Conservation (phyloP, 2,329 filamentous ascomycete genomes). For the Aureobasidium sp. region DNA sequence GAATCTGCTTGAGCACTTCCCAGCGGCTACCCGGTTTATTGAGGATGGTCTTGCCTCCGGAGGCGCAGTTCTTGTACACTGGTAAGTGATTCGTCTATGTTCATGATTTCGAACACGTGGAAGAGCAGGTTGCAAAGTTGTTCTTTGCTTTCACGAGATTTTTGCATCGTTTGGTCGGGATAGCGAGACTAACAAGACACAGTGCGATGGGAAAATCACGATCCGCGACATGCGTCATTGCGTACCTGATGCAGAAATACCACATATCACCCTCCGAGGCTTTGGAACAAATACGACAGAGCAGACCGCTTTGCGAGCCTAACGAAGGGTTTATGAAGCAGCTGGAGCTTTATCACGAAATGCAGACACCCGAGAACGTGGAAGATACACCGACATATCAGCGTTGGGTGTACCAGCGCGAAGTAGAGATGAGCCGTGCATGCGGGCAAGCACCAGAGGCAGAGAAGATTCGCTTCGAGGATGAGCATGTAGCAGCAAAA, state of each 20-base stretch:
- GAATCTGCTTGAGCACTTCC: constrained; percentile 74
- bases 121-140: neutral
- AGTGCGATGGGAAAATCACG: constrained; percentile 96
- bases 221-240: constrained; percentile 74
- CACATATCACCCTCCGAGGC: constrained; percentile 52
- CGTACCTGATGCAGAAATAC: constrained; percentile 64
- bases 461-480: constrained; percentile 71
- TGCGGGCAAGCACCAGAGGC: constrained; percentile 70
- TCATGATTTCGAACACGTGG: neutral
- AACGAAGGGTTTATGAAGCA: constrained; percentile 90
- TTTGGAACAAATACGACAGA: constrained; percentile 59
- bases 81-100: constrained; percentile 40
- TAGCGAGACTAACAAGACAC: constrained; percentile 22
- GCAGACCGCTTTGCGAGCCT: constrained; percentile 72
- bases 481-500: constrained; percentile 44
- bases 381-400: constrained; percentile 70
- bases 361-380: constrained; percentile 66
- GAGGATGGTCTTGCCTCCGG: constrained; percentile 58
- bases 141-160: neutral
- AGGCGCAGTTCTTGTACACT: constrained; percentile 60
- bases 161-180: neutral
- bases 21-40: constrained; percentile 74
- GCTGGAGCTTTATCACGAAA: constrained; percentile 75
- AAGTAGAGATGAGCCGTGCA: constrained; percentile 59
- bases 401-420: constrained; percentile 61